Percentiles rank a stretch among this genome's conserved stretches.
phyloP scores from a whole-genome alignment of 129 eudicot genomes.

The Helichrysum umbraculigerum region DNA sequence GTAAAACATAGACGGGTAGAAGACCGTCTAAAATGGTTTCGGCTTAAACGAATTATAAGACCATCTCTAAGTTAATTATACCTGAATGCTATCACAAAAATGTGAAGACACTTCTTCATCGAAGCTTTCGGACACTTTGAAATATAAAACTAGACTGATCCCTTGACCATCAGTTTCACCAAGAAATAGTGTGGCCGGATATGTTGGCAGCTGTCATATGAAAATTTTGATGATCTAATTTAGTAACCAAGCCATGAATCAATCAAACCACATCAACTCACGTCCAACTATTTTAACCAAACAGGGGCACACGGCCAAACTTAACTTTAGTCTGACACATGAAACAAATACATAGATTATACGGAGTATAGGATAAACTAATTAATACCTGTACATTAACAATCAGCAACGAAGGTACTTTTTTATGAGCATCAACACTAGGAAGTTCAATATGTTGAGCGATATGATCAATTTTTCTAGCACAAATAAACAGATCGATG shows the following conservation, averaged over 20 bases:
- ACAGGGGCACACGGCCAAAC: not conserved
- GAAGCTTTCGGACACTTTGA: constrained; percentile 62
- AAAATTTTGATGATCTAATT: not conserved
- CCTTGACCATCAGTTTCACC: constrained; percentile 86
- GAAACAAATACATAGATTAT: not conserved
- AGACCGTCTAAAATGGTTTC: no score
- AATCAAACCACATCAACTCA: not conserved
- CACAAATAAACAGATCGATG: constrained; percentile 62
- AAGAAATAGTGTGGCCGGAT: constrained; percentile 72
- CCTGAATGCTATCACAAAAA: constrained; percentile 67
- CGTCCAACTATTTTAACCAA: not conserved
- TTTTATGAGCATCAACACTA: constrained; percentile 30
- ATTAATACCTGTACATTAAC: constrained; percentile 76
- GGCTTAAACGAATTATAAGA: not conserved
- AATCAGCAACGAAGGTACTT: constrained; percentile 65
- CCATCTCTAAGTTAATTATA: constrained; percentile 15
- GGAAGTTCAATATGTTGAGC: constrained; percentile 84
- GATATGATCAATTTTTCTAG: constrained; percentile 70
- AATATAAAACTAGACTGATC: constrained; percentile 74
- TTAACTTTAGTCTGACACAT: not conserved
- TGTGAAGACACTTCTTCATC: constrained; percentile 54
- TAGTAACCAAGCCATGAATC: not conserved
- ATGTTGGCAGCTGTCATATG: constrained; percentile 62
- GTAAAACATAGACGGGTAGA: no score
- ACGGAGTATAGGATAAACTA: not conserved